phyloP scores from a whole-genome alignment of 176 grass and related monocot species.

The Aegilops speltoides region DNA sequence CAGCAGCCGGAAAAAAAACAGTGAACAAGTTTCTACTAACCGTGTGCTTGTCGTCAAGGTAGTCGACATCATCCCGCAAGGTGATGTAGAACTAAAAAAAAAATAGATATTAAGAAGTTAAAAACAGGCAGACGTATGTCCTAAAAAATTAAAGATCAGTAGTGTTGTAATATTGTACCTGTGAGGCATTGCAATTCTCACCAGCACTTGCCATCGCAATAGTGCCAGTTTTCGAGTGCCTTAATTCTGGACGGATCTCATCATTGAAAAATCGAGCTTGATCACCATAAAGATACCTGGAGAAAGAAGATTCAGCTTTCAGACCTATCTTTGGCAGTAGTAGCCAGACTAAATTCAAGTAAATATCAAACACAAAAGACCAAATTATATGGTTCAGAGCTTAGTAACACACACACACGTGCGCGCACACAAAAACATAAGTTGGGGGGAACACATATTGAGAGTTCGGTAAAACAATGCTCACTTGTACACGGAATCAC shows the following conservation, averaged over 20 bases:
- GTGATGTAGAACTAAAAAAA: constrained; percentile 84
- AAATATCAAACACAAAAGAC: neutral
- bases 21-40: constrained; percentile 36
- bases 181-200: constrained; percentile 90
- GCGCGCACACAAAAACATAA: neutral
- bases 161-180: constrained; percentile 51
- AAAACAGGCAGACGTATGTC: neutral
- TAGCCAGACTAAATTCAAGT: neutral
- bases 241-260: constrained; percentile 81
- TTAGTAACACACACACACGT: neutral
- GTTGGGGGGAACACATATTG: neutral
- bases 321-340: neutral
- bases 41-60: constrained; percentile 98
- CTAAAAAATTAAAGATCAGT: neutral
- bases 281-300: constrained; percentile 85
- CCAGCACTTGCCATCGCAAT: constrained; percentile 93
- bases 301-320: constrained; percentile 33
- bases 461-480: constrained; percentile 11
- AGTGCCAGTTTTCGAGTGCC: constrained; percentile 83
- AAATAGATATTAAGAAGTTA: constrained; percentile 5
- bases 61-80: constrained; percentile 82
- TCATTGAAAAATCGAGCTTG: constrained; percentile 90
- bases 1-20: neutral
- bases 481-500: constrained; percentile 93
- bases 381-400: neutral